These are phyloP conservation scores for Phytophthora uliginosa DNA, from an alignment of 352 stramenopile genomes.

Conservation along the genomic window DNA sequence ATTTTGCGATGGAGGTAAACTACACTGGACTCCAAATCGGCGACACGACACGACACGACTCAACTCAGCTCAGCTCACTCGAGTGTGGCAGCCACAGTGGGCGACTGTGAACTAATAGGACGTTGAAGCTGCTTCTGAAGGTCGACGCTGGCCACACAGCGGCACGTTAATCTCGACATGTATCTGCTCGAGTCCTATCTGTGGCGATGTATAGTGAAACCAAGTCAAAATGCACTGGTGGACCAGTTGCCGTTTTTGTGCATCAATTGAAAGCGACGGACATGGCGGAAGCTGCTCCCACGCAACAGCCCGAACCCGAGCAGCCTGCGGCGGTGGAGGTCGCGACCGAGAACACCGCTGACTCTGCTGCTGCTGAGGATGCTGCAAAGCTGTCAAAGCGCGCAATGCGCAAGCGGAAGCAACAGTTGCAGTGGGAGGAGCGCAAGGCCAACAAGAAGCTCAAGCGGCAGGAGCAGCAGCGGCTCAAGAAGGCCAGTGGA, in stretches of 20 bases:
- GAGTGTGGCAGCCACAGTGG: neutral
- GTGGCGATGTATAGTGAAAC: slow-evolving; percentile 10
- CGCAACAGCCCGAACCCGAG: neutral
- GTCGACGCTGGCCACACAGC: neutral
- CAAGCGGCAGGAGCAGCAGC: slow-evolving; percentile 63
- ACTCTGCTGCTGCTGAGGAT: neutral
- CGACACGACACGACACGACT: neutral
- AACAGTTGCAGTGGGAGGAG: slow-evolving; percentile 73
- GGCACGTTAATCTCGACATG: neutral
- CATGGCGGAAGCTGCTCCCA: neutral
- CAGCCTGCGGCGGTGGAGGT: neutral
- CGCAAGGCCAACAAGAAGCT: slow-evolving; percentile 91
- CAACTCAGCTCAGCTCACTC: neutral
- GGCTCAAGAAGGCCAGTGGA: slow-evolving; percentile 39
- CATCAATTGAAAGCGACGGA: slow-evolving; percentile 12
- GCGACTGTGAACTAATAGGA: neutral
- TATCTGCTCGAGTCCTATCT: slow-evolving; percentile 1
- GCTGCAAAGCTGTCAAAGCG: slow-evolving; percentile 54
- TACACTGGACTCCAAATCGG: neutral
- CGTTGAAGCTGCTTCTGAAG: neutral
- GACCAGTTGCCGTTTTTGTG: slow-evolving; percentile 7
- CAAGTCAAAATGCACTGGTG: slow-evolving; percentile 31
- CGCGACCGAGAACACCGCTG: neutral
- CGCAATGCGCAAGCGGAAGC: slow-evolving; percentile 67
- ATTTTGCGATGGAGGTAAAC: neutral